Base-by-base conservation (phyloP, 768 basidiomycete species). In the Phanerochaete carnosa region DNA sequence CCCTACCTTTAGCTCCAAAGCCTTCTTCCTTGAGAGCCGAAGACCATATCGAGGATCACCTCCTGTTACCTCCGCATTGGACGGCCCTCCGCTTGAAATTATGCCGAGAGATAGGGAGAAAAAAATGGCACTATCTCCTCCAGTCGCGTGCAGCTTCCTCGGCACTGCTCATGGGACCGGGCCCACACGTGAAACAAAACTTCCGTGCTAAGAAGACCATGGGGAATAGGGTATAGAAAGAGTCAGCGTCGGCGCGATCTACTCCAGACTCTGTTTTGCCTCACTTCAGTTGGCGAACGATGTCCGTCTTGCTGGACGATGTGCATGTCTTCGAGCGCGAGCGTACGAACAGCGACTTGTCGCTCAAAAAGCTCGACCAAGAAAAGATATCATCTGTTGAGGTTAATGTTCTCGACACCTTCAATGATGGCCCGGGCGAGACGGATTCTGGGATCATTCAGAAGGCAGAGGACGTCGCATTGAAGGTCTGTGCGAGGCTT, bases 401-500 rank as follows among this genome's bases (percentile, higher is more conserved):
- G 9, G 60, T 58, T 45, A 47, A 46, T 22, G 39, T 58, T 7
- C 51, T 33, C 26, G 57, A 63, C 23, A 57, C 45, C 29, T 49
- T 55, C 28, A 62, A 58, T 8, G 64, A 58, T 12, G 53, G 43
- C 6, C 62, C 47, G 30, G 67, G 66, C 1, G 68, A 68, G 13
- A 61, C 63, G 23, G 64, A 69, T 22, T 64, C 61, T 29, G 67
- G 69, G 26, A 66, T 77, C 54, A 74, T 81, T 59, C 64, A 75
- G 65, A 75, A 75, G 55, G 75, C 77, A 13, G 79, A 80, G 60
- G 80, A 77, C 45, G 79, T 81, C 29, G 78, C 80, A 6, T 64
- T 74, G 25, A 70, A 76, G 72, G 79, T 79, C 33, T 7, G 16
- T 25, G 11, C 19, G 39, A 11, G 8, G 16, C 4, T 19, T 11